Percentiles rank a stretch among this genome's conserved stretches.
Evolutionary conservation across 371 early-diverging fungal species (phyloP).

Genomic region (Synchytrium microbalum): DNA sequence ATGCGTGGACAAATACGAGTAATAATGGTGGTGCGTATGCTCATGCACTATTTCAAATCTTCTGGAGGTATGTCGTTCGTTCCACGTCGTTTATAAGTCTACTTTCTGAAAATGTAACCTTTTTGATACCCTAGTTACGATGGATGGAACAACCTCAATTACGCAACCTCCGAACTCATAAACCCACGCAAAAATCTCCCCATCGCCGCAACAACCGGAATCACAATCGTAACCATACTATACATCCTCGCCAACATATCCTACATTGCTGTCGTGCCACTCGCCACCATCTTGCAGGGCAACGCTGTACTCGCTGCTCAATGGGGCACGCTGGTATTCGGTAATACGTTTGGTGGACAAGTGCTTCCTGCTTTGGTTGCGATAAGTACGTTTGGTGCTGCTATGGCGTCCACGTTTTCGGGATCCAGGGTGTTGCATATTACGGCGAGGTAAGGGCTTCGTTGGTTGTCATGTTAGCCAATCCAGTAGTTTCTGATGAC

Average conservation of each 20-base stretch:
- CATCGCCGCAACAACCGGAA: constrained; percentile 23
- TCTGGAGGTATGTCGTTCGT: too few species aligned
- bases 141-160: constrained; percentile 25
- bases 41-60: constrained; percentile 21
- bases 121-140: too few species aligned
- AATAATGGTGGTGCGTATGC: constrained; percentile 18
- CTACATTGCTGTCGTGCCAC: constrained; percentile 24
- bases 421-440: too few species aligned
- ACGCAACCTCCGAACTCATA: constrained; percentile 27
- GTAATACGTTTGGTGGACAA: constrained; percentile 26
- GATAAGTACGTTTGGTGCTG: constrained; percentile 34
- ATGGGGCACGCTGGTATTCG: constrained; percentile 38
- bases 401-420: too few species aligned
- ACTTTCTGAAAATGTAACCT: too few species aligned
- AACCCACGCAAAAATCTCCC: constrained; percentile 27
- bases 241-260: constrained; percentile 30
- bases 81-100: too few species aligned
- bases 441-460: too few species aligned
- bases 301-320: constrained; percentile 34
- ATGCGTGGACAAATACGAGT: constrained; percentile 15
- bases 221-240: constrained; percentile 18
- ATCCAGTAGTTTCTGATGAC: too few species aligned
- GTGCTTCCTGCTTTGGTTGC: constrained; percentile 41
- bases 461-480: too few species aligned
- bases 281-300: constrained; percentile 9